A percentile compares a stretch with the other conserved stretches of the same genome.
Evolutionary conservation across 257 asterid species (phyloP).

Genomic region (Scutellaria baicalensis): DNA sequence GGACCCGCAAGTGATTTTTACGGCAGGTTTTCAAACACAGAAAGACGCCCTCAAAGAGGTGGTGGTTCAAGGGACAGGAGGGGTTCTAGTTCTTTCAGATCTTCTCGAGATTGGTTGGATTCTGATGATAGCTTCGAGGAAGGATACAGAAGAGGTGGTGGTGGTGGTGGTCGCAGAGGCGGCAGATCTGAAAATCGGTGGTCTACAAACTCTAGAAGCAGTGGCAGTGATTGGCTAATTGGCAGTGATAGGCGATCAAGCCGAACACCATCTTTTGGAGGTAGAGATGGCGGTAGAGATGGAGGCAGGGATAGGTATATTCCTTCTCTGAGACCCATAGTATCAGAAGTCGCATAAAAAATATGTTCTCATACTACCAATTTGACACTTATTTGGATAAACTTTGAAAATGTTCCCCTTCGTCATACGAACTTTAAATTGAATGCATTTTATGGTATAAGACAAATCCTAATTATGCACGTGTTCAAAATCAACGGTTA

Average conservation of each 20-base stretch:
- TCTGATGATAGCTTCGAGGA: constrained; percentile 20
- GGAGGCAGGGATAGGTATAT: constrained; percentile 27
- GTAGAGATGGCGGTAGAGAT: constrained; percentile 39
- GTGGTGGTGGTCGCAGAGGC: constrained; percentile 24
- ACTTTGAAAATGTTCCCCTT: too few species aligned
- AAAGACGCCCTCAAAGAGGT: constrained; percentile 47
- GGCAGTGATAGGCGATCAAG: constrained; percentile 46
- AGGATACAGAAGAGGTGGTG: constrained; percentile 25
- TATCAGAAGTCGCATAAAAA: background rate
- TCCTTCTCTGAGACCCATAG: background rate
- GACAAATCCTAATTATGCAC: too few species aligned
- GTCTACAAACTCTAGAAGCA: constrained; percentile 38
- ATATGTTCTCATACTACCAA: background rate
- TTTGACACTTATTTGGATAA: background rate
- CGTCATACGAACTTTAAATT: too few species aligned
- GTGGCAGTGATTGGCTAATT: constrained; percentile 78
- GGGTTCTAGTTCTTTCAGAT: constrained; percentile 29
- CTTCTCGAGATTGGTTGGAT: constrained; percentile 54
- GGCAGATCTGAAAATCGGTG: constrained; percentile 33
- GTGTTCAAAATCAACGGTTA: too few species aligned
- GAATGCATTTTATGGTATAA: too few species aligned
- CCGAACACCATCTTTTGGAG: constrained; percentile 51
- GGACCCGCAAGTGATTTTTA: constrained; percentile 77
- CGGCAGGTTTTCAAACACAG: constrained; percentile 72
- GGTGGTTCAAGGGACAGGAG: constrained; percentile 50